Percentiles rank a stretch among this genome's conserved stretches.
These are phyloP conservation scores for Pythium phragmitis DNA, from an alignment of 352 stramenopile genomes.

Conservation along the genomic window DNA sequence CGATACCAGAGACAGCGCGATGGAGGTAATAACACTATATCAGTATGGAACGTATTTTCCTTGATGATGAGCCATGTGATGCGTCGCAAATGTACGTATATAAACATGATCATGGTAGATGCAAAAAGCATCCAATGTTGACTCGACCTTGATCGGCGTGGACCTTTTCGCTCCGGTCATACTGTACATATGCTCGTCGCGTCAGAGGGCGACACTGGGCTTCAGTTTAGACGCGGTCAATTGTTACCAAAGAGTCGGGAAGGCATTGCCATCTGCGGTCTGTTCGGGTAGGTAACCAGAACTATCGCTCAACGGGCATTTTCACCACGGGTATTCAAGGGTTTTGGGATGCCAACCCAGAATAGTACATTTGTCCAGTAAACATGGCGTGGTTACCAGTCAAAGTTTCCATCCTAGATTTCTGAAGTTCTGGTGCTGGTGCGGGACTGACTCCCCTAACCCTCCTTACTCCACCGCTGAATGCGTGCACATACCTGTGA, in stretches of 20 bases:
- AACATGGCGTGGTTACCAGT: background rate
- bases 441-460: constrained; percentile 11
- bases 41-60: too few relatives aligned
- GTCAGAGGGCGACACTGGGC: constrained; percentile 18
- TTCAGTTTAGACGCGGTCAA: too few relatives aligned
- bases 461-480: constrained; percentile 8
- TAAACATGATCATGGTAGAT: too few relatives aligned
- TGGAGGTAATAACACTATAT: too few relatives aligned
- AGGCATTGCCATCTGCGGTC: background rate
- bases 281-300: background rate
- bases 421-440: constrained; percentile 17
- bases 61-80: too few relatives aligned
- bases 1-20: too few relatives aligned
- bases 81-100: too few relatives aligned
- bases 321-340: background rate
- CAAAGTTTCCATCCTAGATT: constrained; percentile 8
- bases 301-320: background rate
- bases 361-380: too few relatives aligned
- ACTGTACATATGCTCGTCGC: background rate
- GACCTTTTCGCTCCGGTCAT: background rate
- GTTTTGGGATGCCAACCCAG: too few relatives aligned
- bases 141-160: background rate
- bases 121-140: background rate
- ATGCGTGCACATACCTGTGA: constrained; percentile 24
- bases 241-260: background rate